Percentiles rank a stretch among this genome's conserved stretches.
These are phyloP conservation scores for Pestalotiopsis sp. DNA, from an alignment of 2,329 filamentous ascomycete genomes.

Conservation along the genomic window DNA sequence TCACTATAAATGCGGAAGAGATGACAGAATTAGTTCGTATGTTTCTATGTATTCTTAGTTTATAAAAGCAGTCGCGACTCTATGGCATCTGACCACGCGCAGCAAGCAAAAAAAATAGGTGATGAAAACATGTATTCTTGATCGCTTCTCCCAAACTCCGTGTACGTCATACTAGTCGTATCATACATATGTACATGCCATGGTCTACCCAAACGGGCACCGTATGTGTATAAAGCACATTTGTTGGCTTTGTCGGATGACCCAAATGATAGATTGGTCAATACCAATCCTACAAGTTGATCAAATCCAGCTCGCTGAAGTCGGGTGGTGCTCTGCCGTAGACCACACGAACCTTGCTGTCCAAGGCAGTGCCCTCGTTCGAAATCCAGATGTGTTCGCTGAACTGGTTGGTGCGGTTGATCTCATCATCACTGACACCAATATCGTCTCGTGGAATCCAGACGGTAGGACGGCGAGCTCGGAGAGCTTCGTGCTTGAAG, in stretches of 20 bases:
- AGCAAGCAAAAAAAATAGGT: background rate
- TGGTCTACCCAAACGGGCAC: background rate
- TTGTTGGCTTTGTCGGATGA: background rate
- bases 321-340: constrained; percentile 87
- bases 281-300: constrained; percentile 63
- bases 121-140: background rate
- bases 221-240: background rate
- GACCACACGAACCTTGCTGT: constrained; percentile 80
- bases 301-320: constrained; percentile 85
- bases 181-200: background rate
- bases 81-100: background rate
- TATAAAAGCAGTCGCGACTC: background rate
- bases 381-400: constrained; percentile 89
- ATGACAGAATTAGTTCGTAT: background rate
- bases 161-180: background rate
- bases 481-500: constrained; percentile 87
- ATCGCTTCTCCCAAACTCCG: background rate
- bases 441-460: constrained; percentile 94
- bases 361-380: constrained; percentile 87
- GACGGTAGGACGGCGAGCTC: constrained; percentile 81
- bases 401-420: constrained; percentile 74
- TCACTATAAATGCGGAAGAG: background rate
- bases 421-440: constrained; percentile 90
- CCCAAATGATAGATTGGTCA: too few relatives aligned
- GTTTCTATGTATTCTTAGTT: background rate